These are phyloP conservation scores for Ophiostoma populinum DNA, from an alignment of 2,329 filamentous ascomycete genomes.

Conservation along the genomic window DNA sequence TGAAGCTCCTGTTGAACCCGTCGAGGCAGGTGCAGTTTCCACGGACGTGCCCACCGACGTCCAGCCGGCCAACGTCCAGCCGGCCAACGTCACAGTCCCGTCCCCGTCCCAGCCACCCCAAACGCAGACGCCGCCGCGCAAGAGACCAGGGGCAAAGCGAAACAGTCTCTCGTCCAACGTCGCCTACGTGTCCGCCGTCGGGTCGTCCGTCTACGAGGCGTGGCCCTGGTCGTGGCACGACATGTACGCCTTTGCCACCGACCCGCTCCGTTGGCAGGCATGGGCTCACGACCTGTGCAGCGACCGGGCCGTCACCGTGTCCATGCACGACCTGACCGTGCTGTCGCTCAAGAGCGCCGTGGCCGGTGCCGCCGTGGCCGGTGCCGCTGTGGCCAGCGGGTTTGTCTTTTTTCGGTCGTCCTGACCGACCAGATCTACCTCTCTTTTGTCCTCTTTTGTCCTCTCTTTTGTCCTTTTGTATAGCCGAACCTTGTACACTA, in stretches of 20 bases:
- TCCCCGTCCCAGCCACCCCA: too few species aligned
- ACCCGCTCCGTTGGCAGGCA: conserved; percentile 29
- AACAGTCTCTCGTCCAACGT: background rate
- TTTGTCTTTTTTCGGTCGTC: conserved; percentile 4
- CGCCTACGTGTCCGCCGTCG: background rate
- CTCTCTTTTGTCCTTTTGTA: background rate
- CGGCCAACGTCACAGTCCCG: too few species aligned
- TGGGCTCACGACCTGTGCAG: conserved; percentile 43
- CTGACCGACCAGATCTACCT: background rate
- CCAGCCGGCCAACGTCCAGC: too few species aligned
- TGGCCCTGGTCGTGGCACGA: conserved; percentile 23
- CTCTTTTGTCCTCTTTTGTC: background rate
- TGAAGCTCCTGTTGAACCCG: background rate
- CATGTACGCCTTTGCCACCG: conserved; percentile 16
- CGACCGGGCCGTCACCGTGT: conserved; percentile 43
- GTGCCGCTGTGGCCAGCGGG: conserved; percentile 25
- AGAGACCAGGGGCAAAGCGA: too few species aligned
- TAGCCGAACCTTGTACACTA: too few species aligned
- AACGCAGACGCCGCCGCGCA: background rate
- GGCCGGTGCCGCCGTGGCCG: conserved; percentile 47
- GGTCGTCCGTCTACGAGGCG: background rate
- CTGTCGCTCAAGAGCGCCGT: conserved; percentile 49
- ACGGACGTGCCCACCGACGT: too few species aligned
- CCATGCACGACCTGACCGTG: conserved; percentile 54
- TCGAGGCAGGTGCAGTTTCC: background rate